Evolutionary conservation across 2,329 filamentous ascomycete genomes (phyloP).

Genomic region (Bipolaris victoriae): DNA sequence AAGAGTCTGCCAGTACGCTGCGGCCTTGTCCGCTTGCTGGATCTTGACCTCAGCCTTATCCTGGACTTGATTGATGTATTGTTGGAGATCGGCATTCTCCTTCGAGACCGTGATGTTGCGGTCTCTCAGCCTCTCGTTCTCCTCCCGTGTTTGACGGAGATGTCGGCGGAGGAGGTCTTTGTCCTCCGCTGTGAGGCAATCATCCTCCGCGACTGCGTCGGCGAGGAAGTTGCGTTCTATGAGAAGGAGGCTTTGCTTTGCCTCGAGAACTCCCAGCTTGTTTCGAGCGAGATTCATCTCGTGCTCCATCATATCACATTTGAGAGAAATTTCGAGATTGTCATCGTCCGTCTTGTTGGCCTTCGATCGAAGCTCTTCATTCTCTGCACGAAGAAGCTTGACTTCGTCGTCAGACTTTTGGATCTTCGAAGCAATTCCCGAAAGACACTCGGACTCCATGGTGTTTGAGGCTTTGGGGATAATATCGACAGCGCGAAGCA

Average conservation of each 20-base stretch:
- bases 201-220: not conserved
- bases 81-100: not conserved
- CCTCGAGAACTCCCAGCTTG: not conserved
- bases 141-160: not conserved
- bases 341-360: not conserved
- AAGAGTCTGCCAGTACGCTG: not conserved
- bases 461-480: not conserved
- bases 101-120: not conserved
- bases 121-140: not conserved
- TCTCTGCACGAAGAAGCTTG: not conserved
- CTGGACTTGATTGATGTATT: not conserved
- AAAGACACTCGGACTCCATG: not conserved
- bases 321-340: not conserved
- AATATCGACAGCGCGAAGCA: not conserved
- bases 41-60: conserved; percentile 1
- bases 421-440: not conserved
- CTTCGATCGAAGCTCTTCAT: not conserved
- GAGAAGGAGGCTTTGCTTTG: not conserved
- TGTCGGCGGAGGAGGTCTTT: not conserved
- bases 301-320: not conserved
- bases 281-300: not conserved
- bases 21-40: not conserved
- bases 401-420: not conserved
- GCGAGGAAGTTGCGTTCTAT: not conserved
- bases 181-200: not conserved